Evolutionary conservation across 1,284 basidiomycete species (phyloP), one percentile per base, ranked within the genome.

Genomic region (Irpex lacteus): DNA sequence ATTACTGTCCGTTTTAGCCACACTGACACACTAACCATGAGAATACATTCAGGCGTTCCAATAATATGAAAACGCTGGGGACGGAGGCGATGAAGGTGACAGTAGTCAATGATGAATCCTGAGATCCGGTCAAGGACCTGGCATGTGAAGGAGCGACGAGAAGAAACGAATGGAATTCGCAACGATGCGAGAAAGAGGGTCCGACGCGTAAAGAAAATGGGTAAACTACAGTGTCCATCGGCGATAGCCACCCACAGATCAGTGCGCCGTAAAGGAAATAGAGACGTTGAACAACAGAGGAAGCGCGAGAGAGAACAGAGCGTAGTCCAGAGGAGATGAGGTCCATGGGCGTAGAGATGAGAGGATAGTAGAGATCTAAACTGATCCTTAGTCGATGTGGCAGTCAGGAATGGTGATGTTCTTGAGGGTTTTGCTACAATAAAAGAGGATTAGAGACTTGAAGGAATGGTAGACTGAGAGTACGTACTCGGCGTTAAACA

Each of bases 401-500:
- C 73, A 74, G 60, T 72, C 67, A 26, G 73, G 73, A 56, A 74
- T 70, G 7, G 67, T 69, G 66, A 74, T 65, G 57, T 71, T 67
- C 66, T 72, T 79, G 68, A 80, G 70, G 13, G 63, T 70, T 67
- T 76, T 71, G 61, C 78, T 80, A 18, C 5, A 59, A 68, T 67
- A 18, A 71, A 55, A 19, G 67, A 69, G 3, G 63, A 60, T 21
- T 71, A 65, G 56, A 62, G 50, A 63, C 64, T 9, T 56, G 13
- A 56, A 6, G 34, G 49, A 37, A 47, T 37, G 37, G 40, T n/a
- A 60, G 21, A 60, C 6, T 53, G 52, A 44, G 18, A 52, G 8
- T 19, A 73, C 81, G 66, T 67, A 85, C 82, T 89, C 79, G 1
- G 76, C 69, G 70, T 87, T 82, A 72, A 89, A 91, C 54, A 91